These are phyloP conservation scores for Mediolabrus comicus DNA, from an alignment of 108 stramenopile species.

Conservation along the genomic window DNA sequence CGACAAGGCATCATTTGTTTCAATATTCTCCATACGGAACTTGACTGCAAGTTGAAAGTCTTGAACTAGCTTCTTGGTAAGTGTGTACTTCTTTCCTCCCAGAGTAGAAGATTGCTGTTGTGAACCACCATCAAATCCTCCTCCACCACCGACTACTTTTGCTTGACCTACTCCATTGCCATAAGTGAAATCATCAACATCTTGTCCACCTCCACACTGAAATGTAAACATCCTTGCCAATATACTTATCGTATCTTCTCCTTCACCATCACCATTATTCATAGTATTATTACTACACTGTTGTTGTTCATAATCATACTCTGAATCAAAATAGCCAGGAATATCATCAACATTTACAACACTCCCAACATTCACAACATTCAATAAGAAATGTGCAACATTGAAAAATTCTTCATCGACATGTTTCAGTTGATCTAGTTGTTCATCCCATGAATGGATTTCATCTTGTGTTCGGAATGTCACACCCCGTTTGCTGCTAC, in stretches of 20 bases:
- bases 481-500: neutral
- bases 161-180: neutral
- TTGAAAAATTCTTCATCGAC: slow-evolving; percentile 36
- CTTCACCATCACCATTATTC: neutral
- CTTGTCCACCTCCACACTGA: neutral
- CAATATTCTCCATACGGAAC: slow-evolving; percentile 22
- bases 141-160: neutral
- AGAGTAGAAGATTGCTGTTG: neutral
- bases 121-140: neutral
- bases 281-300: neutral
- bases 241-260: neutral
- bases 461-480: slow-evolving; percentile 32
- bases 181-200: neutral
- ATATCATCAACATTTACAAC: neutral
- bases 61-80: slow-evolving; percentile 24
- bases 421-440: slow-evolving; percentile 26
- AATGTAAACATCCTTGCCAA: neutral
- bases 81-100: slow-evolving; percentile 4
- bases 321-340: neutral
- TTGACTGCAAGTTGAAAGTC: slow-evolving; percentile 22
- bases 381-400: slow-evolving; percentile 25
- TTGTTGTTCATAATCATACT: neutral
- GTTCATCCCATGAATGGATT: slow-evolving; percentile 36
- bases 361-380: slow-evolving; percentile 5
- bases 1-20: neutral